These are phyloP conservation scores for Taiozyma sp. DNA, from an alignment of 1,139 yeast species.

Conservation along the genomic window DNA sequence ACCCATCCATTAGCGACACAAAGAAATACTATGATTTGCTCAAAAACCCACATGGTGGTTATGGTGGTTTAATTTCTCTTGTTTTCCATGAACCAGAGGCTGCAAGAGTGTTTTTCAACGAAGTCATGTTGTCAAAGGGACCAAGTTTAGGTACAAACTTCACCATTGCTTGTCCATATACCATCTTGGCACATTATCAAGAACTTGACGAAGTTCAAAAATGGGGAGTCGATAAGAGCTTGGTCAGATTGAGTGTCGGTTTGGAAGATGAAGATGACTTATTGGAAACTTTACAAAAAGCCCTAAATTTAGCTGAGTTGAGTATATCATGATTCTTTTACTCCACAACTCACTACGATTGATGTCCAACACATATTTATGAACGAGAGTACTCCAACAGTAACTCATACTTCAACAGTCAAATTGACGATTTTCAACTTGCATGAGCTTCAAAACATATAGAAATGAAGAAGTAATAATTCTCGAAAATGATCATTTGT, in stretches of 20 bases:
- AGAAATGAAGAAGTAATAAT: background rate
- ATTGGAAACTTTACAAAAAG: conserved; percentile 41
- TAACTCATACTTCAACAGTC: conserved; percentile 8
- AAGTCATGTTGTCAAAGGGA: conserved; percentile 76
- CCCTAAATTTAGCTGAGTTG: conserved; percentile 41
- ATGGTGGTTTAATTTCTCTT: conserved; percentile 86
- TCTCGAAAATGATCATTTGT: background rate
- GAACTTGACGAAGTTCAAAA: conserved; percentile 79
- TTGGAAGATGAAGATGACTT: conserved; percentile 57
- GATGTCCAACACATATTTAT: background rate
- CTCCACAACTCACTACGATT: background rate
- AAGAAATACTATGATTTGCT: conserved; percentile 66
- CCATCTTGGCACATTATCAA: conserved; percentile 81
- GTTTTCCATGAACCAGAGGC: conserved; percentile 62
- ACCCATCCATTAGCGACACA: conserved; percentile 56
- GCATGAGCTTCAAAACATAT: background rate
- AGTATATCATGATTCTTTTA: background rate
- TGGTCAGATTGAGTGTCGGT: conserved; percentile 86
- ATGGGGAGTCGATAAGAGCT: conserved; percentile 80
- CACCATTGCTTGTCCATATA: conserved; percentile 88
- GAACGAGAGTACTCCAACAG: background rate
- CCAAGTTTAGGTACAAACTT: conserved; percentile 94
- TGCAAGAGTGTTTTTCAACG: conserved; percentile 74
- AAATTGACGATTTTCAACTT: background rate
- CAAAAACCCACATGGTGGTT: conserved; percentile 73